Conservation (phyloP, 495 filamentous ascomycete species). For the Neurospora cerealis region DNA sequence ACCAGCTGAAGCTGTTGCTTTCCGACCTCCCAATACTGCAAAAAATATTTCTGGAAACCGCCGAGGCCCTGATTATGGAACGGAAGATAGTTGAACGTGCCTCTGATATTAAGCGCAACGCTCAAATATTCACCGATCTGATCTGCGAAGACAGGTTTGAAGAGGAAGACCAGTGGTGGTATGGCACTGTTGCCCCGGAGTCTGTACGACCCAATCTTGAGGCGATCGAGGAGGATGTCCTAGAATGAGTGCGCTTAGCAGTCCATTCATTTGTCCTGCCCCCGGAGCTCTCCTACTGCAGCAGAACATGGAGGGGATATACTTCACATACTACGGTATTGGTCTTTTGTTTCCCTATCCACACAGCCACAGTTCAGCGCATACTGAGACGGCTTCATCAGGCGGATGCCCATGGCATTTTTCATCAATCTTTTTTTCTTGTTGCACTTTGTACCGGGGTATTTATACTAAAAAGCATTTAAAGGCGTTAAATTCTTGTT, state of each 20-base stretch:
- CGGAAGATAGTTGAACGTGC: constrained; percentile 41
- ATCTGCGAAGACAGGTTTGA: constrained; percentile 42
- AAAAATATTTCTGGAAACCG: constrained; percentile 42
- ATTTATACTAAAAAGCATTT: neutral
- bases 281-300: neutral
- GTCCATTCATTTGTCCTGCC: neutral
- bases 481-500: neutral
- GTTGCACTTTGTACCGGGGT: neutral
- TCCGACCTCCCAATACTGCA: constrained; percentile 39
- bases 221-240: constrained; percentile 36
- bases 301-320: neutral
- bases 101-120: constrained; percentile 43
- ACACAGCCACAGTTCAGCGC: neutral
- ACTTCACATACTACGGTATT: neutral
- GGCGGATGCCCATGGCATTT: neutral
- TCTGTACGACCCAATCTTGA: constrained; percentile 36
- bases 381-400: neutral
- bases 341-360: neutral
- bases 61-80: constrained; percentile 44
- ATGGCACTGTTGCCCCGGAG: constrained; percentile 31
- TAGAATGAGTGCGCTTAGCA: constrained; percentile 17
- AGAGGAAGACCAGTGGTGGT: constrained; percentile 45
- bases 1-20: constrained; percentile 37
- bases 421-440: neutral
- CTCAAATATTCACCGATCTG: constrained; percentile 40